These are phyloP conservation scores for Akanthomyces muscarius DNA, from an alignment of 2,329 filamentous ascomycete species.

Conservation along the genomic window DNA sequence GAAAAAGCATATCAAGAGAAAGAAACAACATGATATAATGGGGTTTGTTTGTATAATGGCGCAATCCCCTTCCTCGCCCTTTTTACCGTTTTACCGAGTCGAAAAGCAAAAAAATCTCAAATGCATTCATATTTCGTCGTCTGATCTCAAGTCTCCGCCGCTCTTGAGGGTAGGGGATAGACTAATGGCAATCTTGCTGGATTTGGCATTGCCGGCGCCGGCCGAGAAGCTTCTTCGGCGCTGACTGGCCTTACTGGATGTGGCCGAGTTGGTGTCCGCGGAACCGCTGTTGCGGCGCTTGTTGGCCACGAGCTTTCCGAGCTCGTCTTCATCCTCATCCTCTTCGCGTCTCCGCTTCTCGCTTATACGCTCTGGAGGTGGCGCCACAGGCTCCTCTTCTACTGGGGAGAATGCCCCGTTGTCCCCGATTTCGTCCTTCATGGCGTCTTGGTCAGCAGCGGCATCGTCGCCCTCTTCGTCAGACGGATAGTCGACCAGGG, in stretches of 20 bases:
- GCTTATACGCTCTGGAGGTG: slow-evolving; percentile 70
- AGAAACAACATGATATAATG: not conserved
- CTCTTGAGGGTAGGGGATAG: slow-evolving; percentile 46
- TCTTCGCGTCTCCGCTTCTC: slow-evolving; percentile 91
- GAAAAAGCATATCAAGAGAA: slow-evolving; percentile 10
- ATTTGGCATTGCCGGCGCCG: slow-evolving; percentile 36
- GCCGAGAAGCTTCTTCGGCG: slow-evolving; percentile 41
- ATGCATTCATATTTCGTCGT: slow-evolving; percentile 35
- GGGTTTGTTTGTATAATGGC: slow-evolving; percentile 10
- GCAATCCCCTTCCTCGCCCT: not conserved
- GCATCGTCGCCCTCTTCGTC: slow-evolving; percentile 67
- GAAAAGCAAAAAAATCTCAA: not conserved
- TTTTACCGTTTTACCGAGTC: not conserved
- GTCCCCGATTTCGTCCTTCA: slow-evolving; percentile 18
- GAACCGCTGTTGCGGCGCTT: slow-evolving; percentile 60
- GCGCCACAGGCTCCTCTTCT: slow-evolving; percentile 29
- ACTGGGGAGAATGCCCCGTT: slow-evolving; percentile 17
- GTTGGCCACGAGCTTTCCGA: slow-evolving; percentile 72
- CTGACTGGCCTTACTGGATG: slow-evolving; percentile 29
- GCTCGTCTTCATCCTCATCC: slow-evolving; percentile 82
- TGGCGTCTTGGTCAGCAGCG: slow-evolving; percentile 24
- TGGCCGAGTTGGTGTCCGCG: slow-evolving; percentile 38
- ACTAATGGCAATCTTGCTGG: slow-evolving; percentile 57
- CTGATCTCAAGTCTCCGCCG: slow-evolving; percentile 32
- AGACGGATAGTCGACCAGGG: slow-evolving; percentile 86